Base-by-base conservation (phyloP, 179 eudicot genomes). In the Beta macrorhiza region DNA sequence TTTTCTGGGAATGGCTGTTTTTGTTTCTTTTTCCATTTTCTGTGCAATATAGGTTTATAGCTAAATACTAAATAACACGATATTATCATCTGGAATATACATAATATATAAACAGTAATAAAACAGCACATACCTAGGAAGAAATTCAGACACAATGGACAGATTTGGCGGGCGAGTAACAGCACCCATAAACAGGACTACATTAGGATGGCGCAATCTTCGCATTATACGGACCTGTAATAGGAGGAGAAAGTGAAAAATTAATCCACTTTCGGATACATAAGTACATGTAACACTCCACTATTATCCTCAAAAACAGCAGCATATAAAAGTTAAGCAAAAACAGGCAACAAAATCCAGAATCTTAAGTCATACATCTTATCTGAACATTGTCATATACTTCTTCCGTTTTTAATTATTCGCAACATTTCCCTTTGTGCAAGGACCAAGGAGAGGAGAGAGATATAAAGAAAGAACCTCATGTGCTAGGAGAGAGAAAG, bases 81-180 rank as follows among this genome's bases (percentile, higher is more conserved):
- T 10, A 22, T 7, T 61, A 61, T 17, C 22, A 5, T 29, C 1
- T 5, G 59, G 6, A 22, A 32, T 12, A 72, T 22, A 12, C 19
- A 20, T 22, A 47, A 20, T 61, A 47, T 12, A 51, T 59, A 70
- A 22, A 56, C 81, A 5, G 53, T 74, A 51, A 62, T 52, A 6
- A 63, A 79, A 67, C 32, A 53, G 67, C 63, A 45, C 32, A 76
- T 89, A 93, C 99, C 98, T 92, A 47, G 99, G 99, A 70, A 97
- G 95, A 87, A 91, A 97, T 85, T 97, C 99, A 16, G 97, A 91
- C 69, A 97, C 88, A 72, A 97, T 97, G 56, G 99, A 97, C 73
- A 97, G 97, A 80, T 97, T 87, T 45, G 99, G 99, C 63, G 99
- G 98, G 22, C 99, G 95, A 80, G 99, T 97, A 76, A 97, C 98